phyloP scores from a whole-genome alignment of 169 alveolate genomes.

The Plasmodium relictum region DNA sequence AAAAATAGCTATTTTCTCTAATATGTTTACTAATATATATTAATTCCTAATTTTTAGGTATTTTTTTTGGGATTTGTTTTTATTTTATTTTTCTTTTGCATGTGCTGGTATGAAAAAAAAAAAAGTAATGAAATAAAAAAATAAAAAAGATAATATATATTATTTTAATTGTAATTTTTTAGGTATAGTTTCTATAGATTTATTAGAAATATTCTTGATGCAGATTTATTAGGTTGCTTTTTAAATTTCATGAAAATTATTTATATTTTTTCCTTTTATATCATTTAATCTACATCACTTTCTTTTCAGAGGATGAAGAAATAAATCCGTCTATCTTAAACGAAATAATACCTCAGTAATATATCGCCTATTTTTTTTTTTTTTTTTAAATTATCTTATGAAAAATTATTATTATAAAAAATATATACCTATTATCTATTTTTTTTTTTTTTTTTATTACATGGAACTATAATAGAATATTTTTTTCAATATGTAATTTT shows the following conservation, averaged over 20 bases:
- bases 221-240: slow-evolving; percentile 15
- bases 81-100: slow-evolving; percentile 36
- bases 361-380: not conserved
- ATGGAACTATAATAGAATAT: slow-evolving; percentile 8
- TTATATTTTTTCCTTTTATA: not conserved
- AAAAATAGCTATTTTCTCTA: not conserved
- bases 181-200: slow-evolving; percentile 22
- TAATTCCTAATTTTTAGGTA: slow-evolving; percentile 3
- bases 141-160: not conserved
- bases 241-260: not conserved
- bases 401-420: not conserved
- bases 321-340: slow-evolving; percentile 51
- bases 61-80: slow-evolving; percentile 20
- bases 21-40: not conserved
- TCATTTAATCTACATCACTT: not conserved
- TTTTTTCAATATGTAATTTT: slow-evolving; percentile 50
- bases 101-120: slow-evolving; percentile 38
- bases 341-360: slow-evolving; percentile 67
- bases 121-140: not conserved
- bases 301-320: slow-evolving; percentile 24
- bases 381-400: not conserved
- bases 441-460: not conserved
- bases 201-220: slow-evolving; percentile 10
- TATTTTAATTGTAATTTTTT: not conserved
- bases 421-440: not conserved